phyloP scores from a whole-genome alignment of 108 stramenopile species.

The Cyclotella atomus region DNA sequence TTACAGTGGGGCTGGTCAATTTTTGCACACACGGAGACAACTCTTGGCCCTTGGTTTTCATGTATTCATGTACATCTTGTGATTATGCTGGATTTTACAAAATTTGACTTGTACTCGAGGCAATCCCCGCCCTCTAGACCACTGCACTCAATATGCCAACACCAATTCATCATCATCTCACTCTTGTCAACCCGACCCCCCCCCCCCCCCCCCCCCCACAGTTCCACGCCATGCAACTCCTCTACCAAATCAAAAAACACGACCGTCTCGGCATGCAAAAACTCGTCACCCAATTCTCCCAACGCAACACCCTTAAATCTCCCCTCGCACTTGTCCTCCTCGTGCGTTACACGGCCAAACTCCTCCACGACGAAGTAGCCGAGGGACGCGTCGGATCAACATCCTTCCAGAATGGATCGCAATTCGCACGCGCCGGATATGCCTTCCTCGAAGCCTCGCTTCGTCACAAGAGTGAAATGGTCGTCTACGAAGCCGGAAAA shows the following conservation, averaged over 20 bases:
- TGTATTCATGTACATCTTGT: no score
- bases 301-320: conserved; percentile 88
- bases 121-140: no score
- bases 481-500: conserved; percentile 98
- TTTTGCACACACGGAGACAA: no score
- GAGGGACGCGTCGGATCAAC: conserved; percentile 69
- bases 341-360: conserved; percentile 95
- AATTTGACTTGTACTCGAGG: no score
- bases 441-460: conserved; percentile 92
- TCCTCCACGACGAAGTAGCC: conserved; percentile 77
- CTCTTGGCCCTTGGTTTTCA: no score
- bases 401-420: conserved; percentile 60
- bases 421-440: conserved; percentile 90
- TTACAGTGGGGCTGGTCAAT: no score
- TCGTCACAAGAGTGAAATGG: conserved; percentile 95
- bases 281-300: conserved; percentile 90
- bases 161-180: no score
- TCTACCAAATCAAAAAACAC: conserved; percentile 97
- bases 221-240: conserved; percentile 98
- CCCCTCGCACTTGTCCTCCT: conserved; percentile 94
- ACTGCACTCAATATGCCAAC: no score
- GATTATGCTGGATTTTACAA: no score
- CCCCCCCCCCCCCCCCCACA: conserved; percentile 16
- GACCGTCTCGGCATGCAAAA: conserved; percentile 97
- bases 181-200: no score